These are phyloP conservation scores for Amanita exitialis DNA, from an alignment of 768 basidiomycete genomes.

Conservation along the genomic window DNA sequence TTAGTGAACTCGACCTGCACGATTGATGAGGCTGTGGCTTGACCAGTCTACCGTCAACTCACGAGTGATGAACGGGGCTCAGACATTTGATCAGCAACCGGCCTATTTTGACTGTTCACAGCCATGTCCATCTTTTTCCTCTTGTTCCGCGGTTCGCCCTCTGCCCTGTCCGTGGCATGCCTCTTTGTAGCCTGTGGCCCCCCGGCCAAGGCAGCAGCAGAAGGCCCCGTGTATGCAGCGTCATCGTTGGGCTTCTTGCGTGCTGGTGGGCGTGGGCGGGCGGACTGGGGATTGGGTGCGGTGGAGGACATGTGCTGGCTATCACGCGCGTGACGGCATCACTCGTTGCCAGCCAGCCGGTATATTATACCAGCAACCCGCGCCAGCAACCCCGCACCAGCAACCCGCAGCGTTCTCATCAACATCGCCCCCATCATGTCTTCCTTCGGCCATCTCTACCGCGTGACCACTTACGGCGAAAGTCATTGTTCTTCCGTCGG, in stretches of 20 bases:
- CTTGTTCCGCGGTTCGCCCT: conserved; percentile 69
- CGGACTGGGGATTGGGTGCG: conserved; percentile 7
- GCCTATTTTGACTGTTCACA: conserved; percentile 12
- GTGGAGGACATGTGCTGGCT: conserved; percentile 8
- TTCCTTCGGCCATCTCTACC: conserved; percentile 83
- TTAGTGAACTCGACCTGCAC: conserved; percentile 66
- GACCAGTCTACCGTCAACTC: conserved; percentile 12
- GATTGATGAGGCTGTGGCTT: not conserved
- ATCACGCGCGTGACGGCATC: not conserved
- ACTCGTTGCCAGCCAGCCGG: not conserved
- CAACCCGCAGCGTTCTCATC: too few relatives aligned
- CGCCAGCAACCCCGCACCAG: too few relatives aligned
- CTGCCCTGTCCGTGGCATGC: conserved; percentile 54
- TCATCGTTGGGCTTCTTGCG: conserved; percentile 59
- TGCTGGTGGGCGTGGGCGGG: conserved; percentile 51
- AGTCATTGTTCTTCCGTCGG: conserved; percentile 96
- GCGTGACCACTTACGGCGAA: conserved; percentile 97
- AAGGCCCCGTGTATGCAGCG: conserved; percentile 57
- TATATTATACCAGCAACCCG: too few relatives aligned
- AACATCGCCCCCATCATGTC: conserved; percentile 50
- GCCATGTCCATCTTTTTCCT: conserved; percentile 54
- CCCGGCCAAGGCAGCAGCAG: conserved; percentile 29
- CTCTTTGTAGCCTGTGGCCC: conserved; percentile 39
- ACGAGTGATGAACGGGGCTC: conserved; percentile 35
- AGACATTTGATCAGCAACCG: conserved; percentile 24